Evolutionary conservation across 371 early-diverging fungal genomes (phyloP).

Genomic region (Racocetra persica): DNA sequence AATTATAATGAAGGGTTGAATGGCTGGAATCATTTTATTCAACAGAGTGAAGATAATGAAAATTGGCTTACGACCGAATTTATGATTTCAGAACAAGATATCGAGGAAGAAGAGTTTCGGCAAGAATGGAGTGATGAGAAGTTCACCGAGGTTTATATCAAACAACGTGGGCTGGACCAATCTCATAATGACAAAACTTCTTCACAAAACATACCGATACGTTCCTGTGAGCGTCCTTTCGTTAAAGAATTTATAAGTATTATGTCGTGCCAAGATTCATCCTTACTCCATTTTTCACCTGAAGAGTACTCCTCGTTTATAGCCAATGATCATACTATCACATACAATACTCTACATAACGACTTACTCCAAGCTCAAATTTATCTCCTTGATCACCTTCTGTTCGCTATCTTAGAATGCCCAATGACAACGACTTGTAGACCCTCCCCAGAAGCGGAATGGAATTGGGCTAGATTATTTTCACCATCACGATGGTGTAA

Average conservation of each 20-base stretch:
- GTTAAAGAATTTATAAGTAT: constrained; percentile 9
- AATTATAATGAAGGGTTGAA: background rate
- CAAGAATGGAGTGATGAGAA: constrained; percentile 42
- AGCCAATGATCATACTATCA: no score
- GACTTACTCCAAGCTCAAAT: constrained; percentile 28
- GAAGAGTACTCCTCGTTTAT: constrained; percentile 1
- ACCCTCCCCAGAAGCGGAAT: constrained; percentile 36
- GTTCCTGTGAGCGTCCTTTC: background rate
- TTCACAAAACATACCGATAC: background rate
- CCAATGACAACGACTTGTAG: constrained; percentile 23
- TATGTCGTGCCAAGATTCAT: background rate
- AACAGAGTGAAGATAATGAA: background rate
- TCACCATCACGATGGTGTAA: constrained; percentile 16
- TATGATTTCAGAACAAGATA: background rate
- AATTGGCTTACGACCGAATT: background rate
- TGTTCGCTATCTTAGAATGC: background rate
- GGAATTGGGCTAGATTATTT: constrained; percentile 40
- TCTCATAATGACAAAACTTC: background rate
- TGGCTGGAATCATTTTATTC: constrained; percentile 2
- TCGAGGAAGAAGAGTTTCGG: constrained; percentile 38
- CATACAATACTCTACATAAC: background rate
- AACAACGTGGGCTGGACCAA: constrained; percentile 27
- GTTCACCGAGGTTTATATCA: constrained; percentile 34
- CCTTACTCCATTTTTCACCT: background rate
- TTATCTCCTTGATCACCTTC: constrained; percentile 38